Evolutionary conservation across 108 stramenopile genomes (phyloP).

Genomic region (Pelagomonas calceolata): DNA sequence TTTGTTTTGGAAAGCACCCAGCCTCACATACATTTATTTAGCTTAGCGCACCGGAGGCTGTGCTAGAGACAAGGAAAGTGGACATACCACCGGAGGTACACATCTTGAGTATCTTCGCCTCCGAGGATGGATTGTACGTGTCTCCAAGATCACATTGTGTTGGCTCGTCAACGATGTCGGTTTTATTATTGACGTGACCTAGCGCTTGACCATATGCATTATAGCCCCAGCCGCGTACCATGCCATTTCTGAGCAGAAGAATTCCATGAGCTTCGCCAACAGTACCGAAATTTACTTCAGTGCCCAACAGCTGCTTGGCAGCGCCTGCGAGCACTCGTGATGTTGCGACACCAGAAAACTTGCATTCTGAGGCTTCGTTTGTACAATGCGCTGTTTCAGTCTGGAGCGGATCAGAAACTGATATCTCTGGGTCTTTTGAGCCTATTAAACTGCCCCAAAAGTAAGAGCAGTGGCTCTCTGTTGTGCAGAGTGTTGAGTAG

Average conservation of each 20-base stretch:
- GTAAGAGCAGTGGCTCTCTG: neutral
- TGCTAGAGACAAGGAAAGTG: neutral
- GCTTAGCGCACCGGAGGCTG: no score
- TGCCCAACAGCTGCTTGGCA: neutral
- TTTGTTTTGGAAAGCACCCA: no score
- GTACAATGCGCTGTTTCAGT: no score
- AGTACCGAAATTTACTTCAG: neutral
- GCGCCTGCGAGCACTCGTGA: neutral
- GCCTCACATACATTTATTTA: no score
- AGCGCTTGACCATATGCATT: neutral
- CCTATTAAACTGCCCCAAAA: neutral
- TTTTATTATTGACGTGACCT: neutral
- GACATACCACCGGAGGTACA: neutral
- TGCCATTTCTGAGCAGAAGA: neutral
- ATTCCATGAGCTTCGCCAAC: neutral
- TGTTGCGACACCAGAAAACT: neutral
- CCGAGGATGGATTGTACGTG: neutral
- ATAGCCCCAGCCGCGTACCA: neutral
- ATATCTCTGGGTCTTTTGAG: neutral
- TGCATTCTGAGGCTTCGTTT: neutral
- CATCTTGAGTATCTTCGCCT: neutral
- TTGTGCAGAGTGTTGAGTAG: neutral
- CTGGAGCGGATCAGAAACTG: no score
- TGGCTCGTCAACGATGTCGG: neutral
- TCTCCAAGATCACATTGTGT: neutral